Evolutionary conservation across 1,139 yeast species (phyloP).

Genomic region (Candida tetrigidarum): DNA sequence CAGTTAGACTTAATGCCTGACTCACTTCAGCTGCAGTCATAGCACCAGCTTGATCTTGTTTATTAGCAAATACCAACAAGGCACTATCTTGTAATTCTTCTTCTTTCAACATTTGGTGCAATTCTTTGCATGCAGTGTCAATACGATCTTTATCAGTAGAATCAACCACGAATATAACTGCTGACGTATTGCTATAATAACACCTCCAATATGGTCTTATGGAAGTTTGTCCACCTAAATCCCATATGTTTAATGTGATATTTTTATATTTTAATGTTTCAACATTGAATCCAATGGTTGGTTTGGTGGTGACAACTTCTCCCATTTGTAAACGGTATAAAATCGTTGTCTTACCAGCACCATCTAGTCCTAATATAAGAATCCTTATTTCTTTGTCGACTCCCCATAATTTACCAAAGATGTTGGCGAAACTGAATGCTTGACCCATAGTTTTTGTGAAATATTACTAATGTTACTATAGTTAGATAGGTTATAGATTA

Average conservation of each 20-base stretch:
- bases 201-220: slow-evolving; percentile 99
- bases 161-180: slow-evolving; percentile 95
- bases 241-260: slow-evolving; percentile 86
- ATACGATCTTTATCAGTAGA: slow-evolving; percentile 95
- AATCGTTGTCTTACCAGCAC: slow-evolving; percentile 98
- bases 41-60: slow-evolving; percentile 97
- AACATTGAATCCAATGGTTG: slow-evolving; percentile 96
- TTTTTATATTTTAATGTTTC: slow-evolving; percentile 92
- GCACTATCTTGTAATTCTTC: slow-evolving; percentile 93
- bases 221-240: slow-evolving; percentile 96
- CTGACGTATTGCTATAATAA: slow-evolving; percentile 94
- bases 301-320: slow-evolving; percentile 92
- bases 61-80: slow-evolving; percentile 91
- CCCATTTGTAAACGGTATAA: slow-evolving; percentile 91
- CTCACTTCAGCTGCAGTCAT: slow-evolving; percentile 94
- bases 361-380: slow-evolving; percentile 90
- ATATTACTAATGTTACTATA: background rate
- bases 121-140: slow-evolving; percentile 83
- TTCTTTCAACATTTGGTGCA: slow-evolving; percentile 89
- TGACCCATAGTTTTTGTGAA: slow-evolving; percentile 64
- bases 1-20: slow-evolving; percentile 82
- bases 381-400: slow-evolving; percentile 89
- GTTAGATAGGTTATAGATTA: background rate
- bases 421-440: slow-evolving; percentile 70
- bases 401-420: slow-evolving; percentile 89